A percentile compares a stretch with the other conserved stretches of the same genome.
Evolutionary conservation across 2,329 filamentous ascomycete species (phyloP).

Genomic region (Fusarium graminum): DNA sequence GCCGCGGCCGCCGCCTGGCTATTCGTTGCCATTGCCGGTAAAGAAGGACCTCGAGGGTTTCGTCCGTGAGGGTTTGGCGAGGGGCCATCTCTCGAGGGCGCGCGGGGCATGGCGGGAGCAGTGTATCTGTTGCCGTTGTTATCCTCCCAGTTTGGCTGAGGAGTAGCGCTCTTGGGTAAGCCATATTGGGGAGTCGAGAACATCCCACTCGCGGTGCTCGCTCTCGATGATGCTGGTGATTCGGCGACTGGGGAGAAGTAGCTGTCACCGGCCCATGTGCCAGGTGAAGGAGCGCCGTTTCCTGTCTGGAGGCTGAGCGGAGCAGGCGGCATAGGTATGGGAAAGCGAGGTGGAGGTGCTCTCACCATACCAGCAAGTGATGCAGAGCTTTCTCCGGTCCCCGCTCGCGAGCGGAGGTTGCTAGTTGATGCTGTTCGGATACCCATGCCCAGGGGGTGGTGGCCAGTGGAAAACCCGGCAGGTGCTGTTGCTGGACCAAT

Average conservation of each 20-base stretch:
- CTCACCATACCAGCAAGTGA: constrained; percentile 69
- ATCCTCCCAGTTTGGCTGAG: constrained; percentile 78
- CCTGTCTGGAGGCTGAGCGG: constrained; percentile 77
- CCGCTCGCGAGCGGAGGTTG: constrained; percentile 81
- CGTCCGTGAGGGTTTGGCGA: constrained; percentile 75
- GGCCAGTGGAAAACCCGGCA: constrained; percentile 53
- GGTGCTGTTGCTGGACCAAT: constrained; percentile 55
- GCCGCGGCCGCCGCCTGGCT: constrained; percentile 65
- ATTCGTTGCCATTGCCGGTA: constrained; percentile 76
- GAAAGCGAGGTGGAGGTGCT: constrained; percentile 78
- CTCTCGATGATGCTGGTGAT: constrained; percentile 80
- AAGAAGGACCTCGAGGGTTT: constrained; percentile 80
- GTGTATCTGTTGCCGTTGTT: constrained; percentile 86
- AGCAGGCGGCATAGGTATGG: constrained; percentile 68
- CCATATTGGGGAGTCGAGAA: constrained; percentile 70
- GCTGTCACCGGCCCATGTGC: constrained; percentile 76
- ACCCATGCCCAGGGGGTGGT: constrained; percentile 44
- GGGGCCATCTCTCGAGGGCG: constrained; percentile 81
- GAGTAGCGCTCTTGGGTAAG: constrained; percentile 78
- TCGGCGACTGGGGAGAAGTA: constrained; percentile 94
- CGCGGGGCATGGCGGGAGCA: constrained; percentile 85
- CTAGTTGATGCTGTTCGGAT: constrained; percentile 72
- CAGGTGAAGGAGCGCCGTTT: constrained; percentile 67
- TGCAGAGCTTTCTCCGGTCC: constrained; percentile 76
- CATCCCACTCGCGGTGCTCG: constrained; percentile 80